A percentile compares a stretch with the other conserved stretches of the same genome.
Conservation (phyloP, 805 yeast species). For the Saccharomycopsis malanga region DNA sequence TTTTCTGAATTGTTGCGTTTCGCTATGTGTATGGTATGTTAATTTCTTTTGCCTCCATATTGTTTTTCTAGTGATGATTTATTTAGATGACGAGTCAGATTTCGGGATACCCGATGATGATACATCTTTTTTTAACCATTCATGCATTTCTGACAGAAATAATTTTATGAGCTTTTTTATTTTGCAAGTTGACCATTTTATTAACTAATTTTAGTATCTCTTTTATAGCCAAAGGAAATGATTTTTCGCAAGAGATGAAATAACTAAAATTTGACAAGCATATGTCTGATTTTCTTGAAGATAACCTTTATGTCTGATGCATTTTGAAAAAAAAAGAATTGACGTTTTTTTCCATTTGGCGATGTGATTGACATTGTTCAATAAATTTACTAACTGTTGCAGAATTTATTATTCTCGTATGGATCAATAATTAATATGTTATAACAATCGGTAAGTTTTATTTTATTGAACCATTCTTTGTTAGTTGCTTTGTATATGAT, state of each 20-base stretch:
- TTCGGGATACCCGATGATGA: constrained; percentile 92
- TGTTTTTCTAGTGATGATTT: constrained; percentile 36
- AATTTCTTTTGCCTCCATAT: neutral
- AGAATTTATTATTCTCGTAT: too few relatives aligned
- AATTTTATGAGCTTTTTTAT: neutral
- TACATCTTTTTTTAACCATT: constrained; percentile 72
- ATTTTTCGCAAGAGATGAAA: constrained; percentile 37
- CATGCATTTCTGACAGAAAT: constrained; percentile 73
- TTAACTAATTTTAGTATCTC: neutral
- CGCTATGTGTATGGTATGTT: constrained; percentile 10
- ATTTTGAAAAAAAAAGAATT: constrained; percentile 16
- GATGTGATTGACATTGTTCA: too few relatives aligned
- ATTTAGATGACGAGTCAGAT: constrained; percentile 98
- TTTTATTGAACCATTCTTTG: too few relatives aligned
- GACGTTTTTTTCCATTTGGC: too few relatives aligned
- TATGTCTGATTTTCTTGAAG: constrained; percentile 85
- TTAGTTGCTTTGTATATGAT: too few relatives aligned
- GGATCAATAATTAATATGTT: too few relatives aligned
- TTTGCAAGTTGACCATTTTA: neutral
- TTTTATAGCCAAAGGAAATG: neutral
- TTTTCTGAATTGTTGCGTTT: too few relatives aligned
- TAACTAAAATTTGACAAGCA: constrained; percentile 79
- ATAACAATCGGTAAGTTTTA: too few relatives aligned
- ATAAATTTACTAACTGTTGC: too few relatives aligned
- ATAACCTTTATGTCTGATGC: constrained; percentile 34